Percentiles rank a stretch among this genome's conserved stretches.
Conservation (phyloP, 2,329 filamentous ascomycete genomes). For the Aspergillus eucalypticola region DNA sequence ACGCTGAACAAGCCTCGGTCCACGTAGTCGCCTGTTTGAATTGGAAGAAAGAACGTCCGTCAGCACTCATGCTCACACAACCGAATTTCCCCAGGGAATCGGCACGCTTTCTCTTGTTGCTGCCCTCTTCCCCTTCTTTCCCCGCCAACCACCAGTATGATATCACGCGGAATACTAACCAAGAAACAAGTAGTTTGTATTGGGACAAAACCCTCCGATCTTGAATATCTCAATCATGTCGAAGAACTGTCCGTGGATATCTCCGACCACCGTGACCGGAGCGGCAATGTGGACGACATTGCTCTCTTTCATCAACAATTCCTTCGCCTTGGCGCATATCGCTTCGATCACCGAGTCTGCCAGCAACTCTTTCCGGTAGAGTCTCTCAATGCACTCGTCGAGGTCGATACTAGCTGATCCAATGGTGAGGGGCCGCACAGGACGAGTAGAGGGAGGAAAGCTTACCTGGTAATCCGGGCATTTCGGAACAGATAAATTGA, state of each 20-base stretch:
- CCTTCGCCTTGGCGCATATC: slow-evolving; percentile 98
- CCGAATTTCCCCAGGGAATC: neutral
- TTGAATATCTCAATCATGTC: slow-evolving; percentile 99
- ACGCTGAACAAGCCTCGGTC: slow-evolving; percentile 98
- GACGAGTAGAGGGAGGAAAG: neutral
- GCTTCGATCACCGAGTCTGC: slow-evolving; percentile 98
- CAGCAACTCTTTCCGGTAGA: slow-evolving; percentile 95
- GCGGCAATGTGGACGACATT: slow-evolving; percentile 97
- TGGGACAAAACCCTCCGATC: slow-evolving; percentile 94
- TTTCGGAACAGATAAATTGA: slow-evolving; percentile 26
- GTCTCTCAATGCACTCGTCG: slow-evolving; percentile 94
- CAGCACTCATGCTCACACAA: slow-evolving; percentile 10
- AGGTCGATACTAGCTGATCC: slow-evolving; percentile 87
- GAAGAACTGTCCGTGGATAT: slow-evolving; percentile 98
- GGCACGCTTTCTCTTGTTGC: neutral
- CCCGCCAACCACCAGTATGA: neutral
- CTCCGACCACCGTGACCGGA: slow-evolving; percentile 94
- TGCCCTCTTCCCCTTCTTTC: neutral
- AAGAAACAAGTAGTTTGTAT: slow-evolving; percentile 97
- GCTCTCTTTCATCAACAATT: slow-evolving; percentile 98
- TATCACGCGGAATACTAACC: slow-evolving; percentile 54
- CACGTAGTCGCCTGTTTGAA: slow-evolving; percentile 79
- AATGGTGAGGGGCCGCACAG: slow-evolving; percentile 13
- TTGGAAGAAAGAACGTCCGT: neutral
- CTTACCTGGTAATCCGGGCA: slow-evolving; percentile 50